These are phyloP conservation scores for Boletus speciosus DNA, from an alignment of 768 basidiomycete genomes.

Conservation along the genomic window DNA sequence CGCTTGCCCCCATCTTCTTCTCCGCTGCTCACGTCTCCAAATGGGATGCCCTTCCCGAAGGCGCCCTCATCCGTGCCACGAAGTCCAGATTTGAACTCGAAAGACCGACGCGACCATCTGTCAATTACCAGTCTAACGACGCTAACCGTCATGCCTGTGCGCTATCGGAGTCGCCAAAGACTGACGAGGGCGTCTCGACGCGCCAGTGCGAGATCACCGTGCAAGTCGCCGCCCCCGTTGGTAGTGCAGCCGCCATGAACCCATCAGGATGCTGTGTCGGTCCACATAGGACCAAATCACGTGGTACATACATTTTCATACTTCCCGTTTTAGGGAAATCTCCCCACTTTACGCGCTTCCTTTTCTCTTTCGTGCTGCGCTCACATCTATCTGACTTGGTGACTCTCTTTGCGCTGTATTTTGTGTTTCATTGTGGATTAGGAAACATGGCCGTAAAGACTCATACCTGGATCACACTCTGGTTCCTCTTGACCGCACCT, in stretches of 20 bases:
- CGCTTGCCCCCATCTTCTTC: constrained; percentile 29
- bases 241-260: no score
- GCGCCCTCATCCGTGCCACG: neutral
- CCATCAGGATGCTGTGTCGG: neutral
- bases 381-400: neutral
- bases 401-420: neutral
- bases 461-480: constrained; percentile 56
- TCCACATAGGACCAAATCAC: neutral
- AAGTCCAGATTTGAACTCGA: neutral
- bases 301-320: neutral
- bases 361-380: no score
- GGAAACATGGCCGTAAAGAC: constrained; percentile 48
- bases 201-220: neutral
- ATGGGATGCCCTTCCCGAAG: constrained; percentile 21
- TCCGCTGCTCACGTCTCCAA: constrained; percentile 31
- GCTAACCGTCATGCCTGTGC: neutral
- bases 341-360: no score
- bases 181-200: neutral
- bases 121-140: neutral
- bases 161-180: neutral
- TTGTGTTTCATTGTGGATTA: neutral
- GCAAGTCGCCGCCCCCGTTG: neutral
- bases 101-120: neutral
- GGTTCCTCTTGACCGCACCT: constrained; percentile 54
- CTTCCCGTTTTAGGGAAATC: neutral